Percentiles rank a stretch among this genome's conserved stretches.
These are phyloP conservation scores for Suhomyces vadensis DNA, from an alignment of 805 yeast genomes.

Conservation along the genomic window DNA sequence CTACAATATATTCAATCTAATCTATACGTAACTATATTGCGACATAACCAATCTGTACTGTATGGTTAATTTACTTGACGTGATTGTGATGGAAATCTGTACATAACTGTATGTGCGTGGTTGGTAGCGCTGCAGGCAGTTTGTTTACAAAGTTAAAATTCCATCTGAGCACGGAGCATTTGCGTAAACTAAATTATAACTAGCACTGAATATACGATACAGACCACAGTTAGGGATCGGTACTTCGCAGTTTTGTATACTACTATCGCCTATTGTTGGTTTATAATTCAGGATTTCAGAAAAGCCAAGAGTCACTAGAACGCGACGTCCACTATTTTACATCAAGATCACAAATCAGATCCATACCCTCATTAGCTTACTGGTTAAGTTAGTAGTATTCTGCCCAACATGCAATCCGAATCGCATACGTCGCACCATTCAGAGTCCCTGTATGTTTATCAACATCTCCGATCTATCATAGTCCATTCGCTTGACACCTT, in stretches of 20 bases:
- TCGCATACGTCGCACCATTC: slow-evolving; percentile 12
- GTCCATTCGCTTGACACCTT: slow-evolving; percentile 73
- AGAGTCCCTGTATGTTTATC: slow-evolving; percentile 27
- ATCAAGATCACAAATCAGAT: neutral
- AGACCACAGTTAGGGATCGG: no score
- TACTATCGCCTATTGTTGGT: no score
- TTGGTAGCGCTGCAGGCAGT: neutral
- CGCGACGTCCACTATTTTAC: no score
- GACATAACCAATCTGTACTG: no score
- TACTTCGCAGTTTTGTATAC: no score
- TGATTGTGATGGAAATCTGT: neutral
- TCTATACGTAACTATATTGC: no score
- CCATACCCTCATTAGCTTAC: neutral
- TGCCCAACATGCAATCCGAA: slow-evolving; percentile 13
- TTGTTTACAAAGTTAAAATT: slow-evolving; percentile 2
- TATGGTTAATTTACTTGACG: no score
- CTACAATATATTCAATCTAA: no score
- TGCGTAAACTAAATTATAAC: neutral
- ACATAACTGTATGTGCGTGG: no score
- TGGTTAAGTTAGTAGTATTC: neutral
- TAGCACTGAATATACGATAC: neutral
- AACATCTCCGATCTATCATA: slow-evolving; percentile 56
- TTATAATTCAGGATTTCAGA: neutral
- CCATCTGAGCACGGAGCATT: neutral
- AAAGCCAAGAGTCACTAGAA: no score